Percentiles rank a stretch among this genome's conserved stretches.
Conservation (phyloP, 1,284 basidiomycete genomes). For the Ganoderma lingzhi region DNA sequence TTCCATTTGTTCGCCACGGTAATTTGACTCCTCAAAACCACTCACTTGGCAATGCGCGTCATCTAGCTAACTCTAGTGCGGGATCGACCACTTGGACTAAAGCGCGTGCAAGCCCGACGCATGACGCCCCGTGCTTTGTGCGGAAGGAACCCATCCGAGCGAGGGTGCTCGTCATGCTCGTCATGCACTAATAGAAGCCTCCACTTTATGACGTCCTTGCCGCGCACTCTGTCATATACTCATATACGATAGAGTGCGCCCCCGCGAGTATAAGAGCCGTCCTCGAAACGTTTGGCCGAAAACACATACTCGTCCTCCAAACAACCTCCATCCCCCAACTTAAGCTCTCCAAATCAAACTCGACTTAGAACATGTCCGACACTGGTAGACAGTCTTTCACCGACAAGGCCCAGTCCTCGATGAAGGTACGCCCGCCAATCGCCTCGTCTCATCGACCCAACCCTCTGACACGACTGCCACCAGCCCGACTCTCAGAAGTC, state of each 20-base stretch:
- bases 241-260: not conserved
- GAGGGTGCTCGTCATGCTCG: not conserved
- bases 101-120: no score
- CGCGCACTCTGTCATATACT: not conserved
- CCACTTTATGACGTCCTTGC: not conserved
- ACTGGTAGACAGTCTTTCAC: slow-evolving; percentile 50
- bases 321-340: not conserved
- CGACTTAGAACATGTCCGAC: slow-evolving; percentile 44
- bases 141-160: not conserved
- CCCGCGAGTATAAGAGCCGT: not conserved
- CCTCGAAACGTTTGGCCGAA: not conserved
- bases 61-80: no score
- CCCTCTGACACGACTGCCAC: not conserved
- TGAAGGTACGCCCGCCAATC: slow-evolving; percentile 43
- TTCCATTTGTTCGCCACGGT: no score
- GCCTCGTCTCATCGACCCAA: not conserved
- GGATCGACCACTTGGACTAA: no score
- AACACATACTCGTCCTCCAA: not conserved
- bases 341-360: no score
- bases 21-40: no score
- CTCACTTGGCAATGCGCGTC: no score
- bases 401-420: slow-evolving; percentile 48
- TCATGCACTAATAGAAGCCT: not conserved
- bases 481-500: slow-evolving; percentile 48
- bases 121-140: no score